Base-by-base conservation (phyloP, 352 stramenopile species). In the Pythium aphanidermatum region DNA sequence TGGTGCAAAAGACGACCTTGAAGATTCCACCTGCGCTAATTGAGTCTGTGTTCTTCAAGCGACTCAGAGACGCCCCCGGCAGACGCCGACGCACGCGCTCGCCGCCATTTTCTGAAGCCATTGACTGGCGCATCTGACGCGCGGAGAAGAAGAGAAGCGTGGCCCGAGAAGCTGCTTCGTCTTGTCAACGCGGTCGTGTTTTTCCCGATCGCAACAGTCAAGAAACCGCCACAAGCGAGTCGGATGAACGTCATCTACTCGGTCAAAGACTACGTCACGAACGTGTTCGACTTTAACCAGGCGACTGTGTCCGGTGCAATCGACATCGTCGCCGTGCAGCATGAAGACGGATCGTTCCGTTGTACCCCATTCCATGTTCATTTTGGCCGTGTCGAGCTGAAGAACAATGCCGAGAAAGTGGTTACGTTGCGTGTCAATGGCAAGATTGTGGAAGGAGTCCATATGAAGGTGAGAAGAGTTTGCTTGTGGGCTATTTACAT, bases 231-330 rank as follows among this genome's bases (percentile, higher is more conserved):
- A 26, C 24, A 9, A 30, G 19, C 37, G n/a, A 20, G 27, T 26
- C 27, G 24, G 12, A 92, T 92, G 81, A 92, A 92, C 59, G 75
- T 91, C 29, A 86, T 91, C 55, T 81, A 85, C 60, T 91, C 78
- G 38, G 73, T 91, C 28, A 91, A 90, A 50, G 82, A 89, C 55
- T 93, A 93, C 58, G 74, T 93, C 42, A 83, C 70, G 42, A 87
- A 86, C 51, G 79, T 93, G 19, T 74, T 91, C 35, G 66, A 85
- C 40, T 63, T 73, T 28, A 62, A 86, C 37, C 67, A 80, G 31
- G 75, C 68, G 44, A 66, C 62, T 16, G 60, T 48, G 45, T 88
- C 78, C 3, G 83, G 80, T 29, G 83, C 81, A 29, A 83, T 92
- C 49, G 81, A 95, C 57, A 69, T 93, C n/a, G 74, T 95, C 37